These are phyloP conservation scores for Globisporangium viniferum DNA, from an alignment of 352 stramenopile species.

Conservation along the genomic window DNA sequence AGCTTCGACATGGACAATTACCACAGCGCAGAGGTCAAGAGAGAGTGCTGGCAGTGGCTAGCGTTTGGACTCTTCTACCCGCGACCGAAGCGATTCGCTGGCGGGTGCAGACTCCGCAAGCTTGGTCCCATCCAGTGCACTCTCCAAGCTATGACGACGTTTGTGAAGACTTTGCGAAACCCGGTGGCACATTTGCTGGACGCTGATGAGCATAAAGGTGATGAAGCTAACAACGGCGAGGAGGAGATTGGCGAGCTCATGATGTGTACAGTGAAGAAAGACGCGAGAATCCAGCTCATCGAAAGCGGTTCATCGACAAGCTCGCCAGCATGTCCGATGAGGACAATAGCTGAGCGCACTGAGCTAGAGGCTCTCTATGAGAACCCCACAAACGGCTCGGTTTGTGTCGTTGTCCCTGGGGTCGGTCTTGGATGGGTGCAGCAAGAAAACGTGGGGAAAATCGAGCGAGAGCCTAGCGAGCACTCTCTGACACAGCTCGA, in stretches of 20 bases:
- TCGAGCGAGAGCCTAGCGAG: background rate
- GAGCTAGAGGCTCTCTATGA: constrained; percentile 4
- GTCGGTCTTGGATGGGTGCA: background rate
- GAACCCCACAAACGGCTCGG: background rate
- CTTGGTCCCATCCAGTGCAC: background rate
- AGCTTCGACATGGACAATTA: background rate
- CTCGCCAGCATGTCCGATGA: background rate
- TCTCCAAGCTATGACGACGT: background rate
- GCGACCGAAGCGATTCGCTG: background rate
- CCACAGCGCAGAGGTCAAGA: background rate
- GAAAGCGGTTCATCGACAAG: background rate
- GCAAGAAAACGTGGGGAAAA: background rate
- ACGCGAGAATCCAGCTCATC: background rate
- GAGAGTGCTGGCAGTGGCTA: constrained; percentile 9
- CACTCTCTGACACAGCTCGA: background rate
- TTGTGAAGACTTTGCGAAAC: background rate
- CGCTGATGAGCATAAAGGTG: background rate
- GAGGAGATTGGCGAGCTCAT: background rate
- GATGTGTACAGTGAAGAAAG: background rate
- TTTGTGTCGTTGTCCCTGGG: constrained; percentile 4
- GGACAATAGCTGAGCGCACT: background rate
- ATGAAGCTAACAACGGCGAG: background rate
- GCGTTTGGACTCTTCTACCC: constrained; percentile 4
- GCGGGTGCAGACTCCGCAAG: background rate
- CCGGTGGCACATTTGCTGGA: background rate